A percentile compares a stretch with the other conserved stretches of the same genome.
phyloP scores from a whole-genome alignment of 768 basidiomycete genomes.

The Chiua virens region DNA sequence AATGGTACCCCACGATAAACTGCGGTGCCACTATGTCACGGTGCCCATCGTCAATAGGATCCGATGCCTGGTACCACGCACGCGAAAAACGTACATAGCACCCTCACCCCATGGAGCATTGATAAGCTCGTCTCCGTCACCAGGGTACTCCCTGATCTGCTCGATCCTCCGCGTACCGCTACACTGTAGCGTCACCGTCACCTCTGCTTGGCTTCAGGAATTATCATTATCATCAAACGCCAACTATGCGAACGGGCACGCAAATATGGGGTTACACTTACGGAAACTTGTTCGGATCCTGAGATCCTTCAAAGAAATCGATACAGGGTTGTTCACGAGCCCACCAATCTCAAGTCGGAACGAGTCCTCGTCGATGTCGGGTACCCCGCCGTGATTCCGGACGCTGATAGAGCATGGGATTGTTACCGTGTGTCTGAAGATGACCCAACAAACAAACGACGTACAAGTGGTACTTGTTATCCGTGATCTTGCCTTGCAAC shows the following conservation, averaged over 20 bases:
- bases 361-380: conserved; percentile 45
- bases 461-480: conserved; percentile 51
- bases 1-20: conserved; percentile 53
- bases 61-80: neutral
- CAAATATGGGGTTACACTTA: conserved; percentile 22
- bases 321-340: conserved; percentile 45
- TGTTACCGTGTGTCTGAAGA: neutral
- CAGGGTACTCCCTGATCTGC: conserved; percentile 52
- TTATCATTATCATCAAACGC: neutral
- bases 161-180: conserved; percentile 53
- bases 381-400: conserved; percentile 55
- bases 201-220: conserved; percentile 40
- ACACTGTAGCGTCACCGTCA: conserved; percentile 56
- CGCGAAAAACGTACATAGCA: conserved; percentile 39
- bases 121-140: conserved; percentile 54
- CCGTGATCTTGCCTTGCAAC: conserved; percentile 45
- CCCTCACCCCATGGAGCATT: conserved; percentile 55
- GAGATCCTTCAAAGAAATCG: conserved; percentile 46
- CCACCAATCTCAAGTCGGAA: conserved; percentile 54
- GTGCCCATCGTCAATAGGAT: conserved; percentile 28
- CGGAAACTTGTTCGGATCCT: conserved; percentile 48
- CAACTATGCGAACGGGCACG: too few relatives aligned
- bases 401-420: conserved; percentile 32
- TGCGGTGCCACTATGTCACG: conserved; percentile 43
- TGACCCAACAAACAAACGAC: conserved; percentile 9